A percentile compares a stretch with the other conserved stretches of the same genome.
These are phyloP conservation scores for Croton laevigatus DNA, from an alignment of 441 rosid species.

Conservation along the genomic window DNA sequence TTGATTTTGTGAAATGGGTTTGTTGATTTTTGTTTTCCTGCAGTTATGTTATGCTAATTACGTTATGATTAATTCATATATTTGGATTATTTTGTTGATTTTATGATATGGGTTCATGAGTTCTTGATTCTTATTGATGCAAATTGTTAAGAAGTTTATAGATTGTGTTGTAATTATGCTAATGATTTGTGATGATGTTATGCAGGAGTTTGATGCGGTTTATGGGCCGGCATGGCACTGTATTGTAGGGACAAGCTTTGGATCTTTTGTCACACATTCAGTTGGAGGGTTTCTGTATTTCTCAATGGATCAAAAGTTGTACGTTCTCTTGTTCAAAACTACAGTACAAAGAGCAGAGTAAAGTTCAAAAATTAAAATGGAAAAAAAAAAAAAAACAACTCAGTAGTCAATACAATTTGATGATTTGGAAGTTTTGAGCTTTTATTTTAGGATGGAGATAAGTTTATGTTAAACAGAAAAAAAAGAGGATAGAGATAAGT, in stretches of 20 bases:
- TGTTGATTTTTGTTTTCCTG: not conserved
- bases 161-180: not conserved
- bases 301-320: conserved; percentile 50
- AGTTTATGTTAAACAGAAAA: no score
- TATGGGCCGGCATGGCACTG: conserved; percentile 69
- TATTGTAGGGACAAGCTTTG: conserved; percentile 57
- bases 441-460: conserved; percentile 22
- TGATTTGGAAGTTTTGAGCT: conserved; percentile 15
- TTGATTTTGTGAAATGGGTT: conserved; percentile 4
- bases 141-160: no score
- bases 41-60: no score
- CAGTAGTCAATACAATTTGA: conserved; percentile 10
- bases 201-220: conserved; percentile 55
- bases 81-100: not conserved
- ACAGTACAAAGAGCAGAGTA: conserved; percentile 64
- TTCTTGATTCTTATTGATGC: not conserved
- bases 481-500: no score
- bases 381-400: conserved; percentile 10
- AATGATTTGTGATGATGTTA: not conserved
- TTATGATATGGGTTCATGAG: not conserved
- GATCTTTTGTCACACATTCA: conserved; percentile 58
- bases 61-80: not conserved
- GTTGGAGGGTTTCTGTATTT: conserved; percentile 58
- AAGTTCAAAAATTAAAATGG: no score
- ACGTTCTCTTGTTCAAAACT: conserved; percentile 54